Evolutionary conservation across 768 basidiomycete genomes (phyloP).

Genomic region (Boletus patriciae): DNA sequence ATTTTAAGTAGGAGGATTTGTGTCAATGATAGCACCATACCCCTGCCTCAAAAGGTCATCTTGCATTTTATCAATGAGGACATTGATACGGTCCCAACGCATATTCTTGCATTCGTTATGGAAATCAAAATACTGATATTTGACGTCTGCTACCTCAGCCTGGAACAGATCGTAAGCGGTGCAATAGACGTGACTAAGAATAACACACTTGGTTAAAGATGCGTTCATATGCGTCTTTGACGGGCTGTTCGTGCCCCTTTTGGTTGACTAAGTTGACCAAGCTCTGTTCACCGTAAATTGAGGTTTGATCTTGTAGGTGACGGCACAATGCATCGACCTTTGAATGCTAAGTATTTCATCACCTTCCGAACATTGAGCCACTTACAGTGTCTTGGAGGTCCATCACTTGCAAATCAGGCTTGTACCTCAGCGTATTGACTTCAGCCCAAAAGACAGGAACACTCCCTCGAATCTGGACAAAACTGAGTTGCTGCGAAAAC

Average conservation of each 20-base stretch:
- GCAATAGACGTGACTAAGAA: background rate
- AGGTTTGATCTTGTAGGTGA: constrained; percentile 74
- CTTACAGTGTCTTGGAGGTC: constrained; percentile 82
- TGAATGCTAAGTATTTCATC: constrained; percentile 2
- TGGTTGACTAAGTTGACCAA: constrained; percentile 94
- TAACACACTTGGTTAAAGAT: constrained; percentile 59
- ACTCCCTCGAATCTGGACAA: constrained; percentile 92
- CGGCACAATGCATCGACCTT: constrained; percentile 69
- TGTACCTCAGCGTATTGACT: constrained; percentile 91
- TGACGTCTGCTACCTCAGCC: constrained; percentile 65
- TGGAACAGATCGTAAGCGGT: constrained; percentile 25
- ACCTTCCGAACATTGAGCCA: constrained; percentile 6
- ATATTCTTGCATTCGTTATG: constrained; percentile 92
- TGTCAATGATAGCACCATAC: constrained; percentile 35
- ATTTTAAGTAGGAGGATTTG: constrained; percentile 5
- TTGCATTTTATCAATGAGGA: constrained; percentile 75
- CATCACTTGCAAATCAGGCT: constrained; percentile 96
- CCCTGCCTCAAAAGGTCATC: constrained; percentile 69
- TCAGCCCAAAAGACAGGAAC: constrained; percentile 97
- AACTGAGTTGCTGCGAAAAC: constrained; percentile 68
- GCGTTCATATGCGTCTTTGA: constrained; percentile 94
- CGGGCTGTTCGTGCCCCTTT: constrained; percentile 86
- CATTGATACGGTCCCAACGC: constrained; percentile 89
- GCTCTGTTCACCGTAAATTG: constrained; percentile 72
- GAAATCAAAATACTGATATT: constrained; percentile 97